A percentile compares a stretch with the other conserved stretches of the same genome.
These are phyloP conservation scores for Harringtonia lauricola DNA, from an alignment of 2,329 filamentous ascomycete genomes.

Conservation along the genomic window DNA sequence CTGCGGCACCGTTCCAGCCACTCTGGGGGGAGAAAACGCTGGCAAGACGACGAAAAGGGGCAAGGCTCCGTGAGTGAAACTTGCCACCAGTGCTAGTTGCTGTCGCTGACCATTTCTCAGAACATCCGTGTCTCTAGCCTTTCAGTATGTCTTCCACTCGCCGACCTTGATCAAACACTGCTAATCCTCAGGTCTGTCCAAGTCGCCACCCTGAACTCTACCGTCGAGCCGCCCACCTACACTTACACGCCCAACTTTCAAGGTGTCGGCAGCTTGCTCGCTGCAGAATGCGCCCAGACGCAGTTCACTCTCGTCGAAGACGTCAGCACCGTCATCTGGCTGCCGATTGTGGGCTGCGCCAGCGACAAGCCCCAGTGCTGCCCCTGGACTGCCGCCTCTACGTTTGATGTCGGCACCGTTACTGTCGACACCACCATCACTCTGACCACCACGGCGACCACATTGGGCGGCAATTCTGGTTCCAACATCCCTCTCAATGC, in stretches of 20 bases:
- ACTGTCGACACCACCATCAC: conserved; percentile 6
- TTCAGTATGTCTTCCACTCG: conserved; percentile 9
- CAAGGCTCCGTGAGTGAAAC: conserved; percentile 9
- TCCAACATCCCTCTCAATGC: conserved; percentile 4
- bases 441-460: too few relatives aligned
- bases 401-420: conserved; percentile 2
- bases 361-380: conserved; percentile 17
- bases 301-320: conserved; percentile 17
- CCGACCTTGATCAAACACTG: not conserved
- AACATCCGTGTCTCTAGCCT: conserved; percentile 11
- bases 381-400: conserved; percentile 15
- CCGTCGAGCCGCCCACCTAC: not conserved
- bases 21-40: conserved; percentile 2
- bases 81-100: too few relatives aligned
- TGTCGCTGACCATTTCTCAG: not conserved
- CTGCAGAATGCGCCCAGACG: conserved; percentile 13
- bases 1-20: conserved; percentile 13
- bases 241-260: conserved; percentile 10
- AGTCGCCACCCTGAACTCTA: conserved; percentile 8
- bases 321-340: conserved; percentile 15
- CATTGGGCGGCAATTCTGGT: too few relatives aligned
- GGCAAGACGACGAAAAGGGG: conserved; percentile 5
- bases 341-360: conserved; percentile 16
- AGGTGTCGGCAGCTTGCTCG: conserved; percentile 14
- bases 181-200: conserved; percentile 8